These are phyloP conservation scores for Clavaria fumosa DNA, from an alignment of 768 basidiomycete species.

Conservation along the genomic window DNA sequence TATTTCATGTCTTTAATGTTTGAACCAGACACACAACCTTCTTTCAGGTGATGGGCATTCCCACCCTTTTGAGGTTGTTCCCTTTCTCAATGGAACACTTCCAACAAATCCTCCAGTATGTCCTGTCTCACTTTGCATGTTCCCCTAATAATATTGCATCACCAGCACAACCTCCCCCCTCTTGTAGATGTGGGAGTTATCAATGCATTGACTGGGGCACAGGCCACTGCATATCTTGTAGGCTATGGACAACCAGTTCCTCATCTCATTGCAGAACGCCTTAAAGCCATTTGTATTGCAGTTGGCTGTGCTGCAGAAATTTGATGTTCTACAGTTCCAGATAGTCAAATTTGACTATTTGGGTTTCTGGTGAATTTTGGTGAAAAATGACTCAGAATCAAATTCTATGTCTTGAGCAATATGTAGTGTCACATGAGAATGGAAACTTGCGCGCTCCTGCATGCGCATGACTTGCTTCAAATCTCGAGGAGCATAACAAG, in stretches of 20 bases:
- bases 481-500: too few species aligned
- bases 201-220: constrained; percentile 6
- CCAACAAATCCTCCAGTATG: constrained; percentile 6
- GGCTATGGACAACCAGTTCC: constrained; percentile 7
- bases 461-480: too few species aligned
- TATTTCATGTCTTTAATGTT: constrained; percentile 4
- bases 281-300: constrained; percentile 5
- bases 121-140: constrained; percentile 7
- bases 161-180: constrained; percentile 7
- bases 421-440: too few species aligned
- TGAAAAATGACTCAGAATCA: too few species aligned
- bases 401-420: too few species aligned
- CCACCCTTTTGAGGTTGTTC: constrained; percentile 6
- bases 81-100: constrained; percentile 7
- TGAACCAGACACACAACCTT: constrained; percentile 4
- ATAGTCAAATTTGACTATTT: too few species aligned
- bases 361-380: too few species aligned
- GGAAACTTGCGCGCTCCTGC: too few species aligned
- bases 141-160: constrained; percentile 5
- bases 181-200: constrained; percentile 7
- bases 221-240: constrained; percentile 7
- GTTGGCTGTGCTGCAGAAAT: constrained; percentile 7
- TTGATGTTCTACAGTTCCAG: constrained; percentile 5
- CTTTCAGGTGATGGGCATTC: constrained; percentile 7
- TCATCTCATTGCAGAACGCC: constrained; percentile 4